Base-by-base conservation (phyloP, 441 rosid genomes). In the Cnidoscolus chayamansa region DNA sequence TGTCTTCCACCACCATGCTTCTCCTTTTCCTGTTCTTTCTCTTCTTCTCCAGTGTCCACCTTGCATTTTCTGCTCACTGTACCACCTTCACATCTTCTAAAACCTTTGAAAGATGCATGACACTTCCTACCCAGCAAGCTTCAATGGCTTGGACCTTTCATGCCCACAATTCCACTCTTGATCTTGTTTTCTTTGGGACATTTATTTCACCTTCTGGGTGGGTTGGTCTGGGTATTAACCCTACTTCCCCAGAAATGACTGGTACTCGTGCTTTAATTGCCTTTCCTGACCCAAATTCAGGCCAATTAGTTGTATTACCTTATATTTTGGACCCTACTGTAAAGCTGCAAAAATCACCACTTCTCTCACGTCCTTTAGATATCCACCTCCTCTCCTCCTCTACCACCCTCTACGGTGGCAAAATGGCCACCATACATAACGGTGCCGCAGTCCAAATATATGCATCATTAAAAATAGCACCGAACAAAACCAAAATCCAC, bases 121-220 rank as follows among this genome's bases (percentile, higher is more conserved):
- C 89, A 19, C 89, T 94, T 9, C 94, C 96, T 0, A 89, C 98
- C 20, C 98, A 94, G 67, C 97, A 92, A 84, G 96, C 97, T 31
- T 92, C 98, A 1, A 73, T 94, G 12, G 97, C 97, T 0, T 92
- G 97, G 97, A 90, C 97, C 17, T 94, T 88, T 77, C 92, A 92
- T 73, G 78, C 90, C 61, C 89, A 79, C 76, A 90, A 94, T 72
- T 81, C 85, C 50, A 89, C 97, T 12, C 78, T 94, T 6, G 98
- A 94, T 86, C 79, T 94, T 50, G 88, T 86, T 50, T 94, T 94
- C 87, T 90, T 87, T 40, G 94, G 97, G 50, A 85, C 89, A 12
- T 94, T 92, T 73, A 92, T 94, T 49, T 94, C 98, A 1, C 97
- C 97, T 20, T 92, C 98, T 20, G 97, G 98, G 0, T 94, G 98